Conservation (phyloP, 805 yeast species). For the Kluyveromyces aestuarii region DNA sequence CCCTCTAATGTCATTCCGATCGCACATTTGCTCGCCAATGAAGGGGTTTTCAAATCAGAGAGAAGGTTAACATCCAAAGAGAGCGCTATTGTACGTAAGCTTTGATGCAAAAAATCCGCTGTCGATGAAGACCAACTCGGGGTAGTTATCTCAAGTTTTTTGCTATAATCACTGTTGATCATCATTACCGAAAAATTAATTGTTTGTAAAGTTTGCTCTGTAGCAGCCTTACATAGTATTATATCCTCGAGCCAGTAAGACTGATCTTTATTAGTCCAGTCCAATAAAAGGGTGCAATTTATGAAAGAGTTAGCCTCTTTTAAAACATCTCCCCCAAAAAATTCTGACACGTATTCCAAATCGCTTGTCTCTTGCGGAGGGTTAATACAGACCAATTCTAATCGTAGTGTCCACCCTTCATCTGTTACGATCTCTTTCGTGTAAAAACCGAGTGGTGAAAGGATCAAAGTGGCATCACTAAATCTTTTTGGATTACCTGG, state of each 20-base stretch:
- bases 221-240: background rate
- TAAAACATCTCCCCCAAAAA: background rate
- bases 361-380: background rate
- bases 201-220: slow-evolving; percentile 1
- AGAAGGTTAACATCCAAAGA: background rate
- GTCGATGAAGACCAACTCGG: slow-evolving; percentile 16
- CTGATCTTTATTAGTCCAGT: slow-evolving; percentile 17
- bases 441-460: slow-evolving; percentile 1
- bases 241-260: slow-evolving; percentile 15
- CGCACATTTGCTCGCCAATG: background rate
- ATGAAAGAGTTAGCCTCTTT: background rate
- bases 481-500: background rate
- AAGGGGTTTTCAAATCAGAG: background rate
- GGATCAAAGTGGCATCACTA: background rate
- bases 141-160: slow-evolving; percentile 11
- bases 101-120: slow-evolving; percentile 20
- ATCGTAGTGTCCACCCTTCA: background rate
- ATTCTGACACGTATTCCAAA: background rate
- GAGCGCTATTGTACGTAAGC: slow-evolving; percentile 14
- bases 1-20: background rate
- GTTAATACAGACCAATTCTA: background rate
- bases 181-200: slow-evolving; percentile 8
- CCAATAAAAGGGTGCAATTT: slow-evolving; percentile 10
- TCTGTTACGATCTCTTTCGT: slow-evolving; percentile 1
- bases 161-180: slow-evolving; percentile 11